Conservation (phyloP, 768 basidiomycete species). For the Calocera viscosa region DNA sequence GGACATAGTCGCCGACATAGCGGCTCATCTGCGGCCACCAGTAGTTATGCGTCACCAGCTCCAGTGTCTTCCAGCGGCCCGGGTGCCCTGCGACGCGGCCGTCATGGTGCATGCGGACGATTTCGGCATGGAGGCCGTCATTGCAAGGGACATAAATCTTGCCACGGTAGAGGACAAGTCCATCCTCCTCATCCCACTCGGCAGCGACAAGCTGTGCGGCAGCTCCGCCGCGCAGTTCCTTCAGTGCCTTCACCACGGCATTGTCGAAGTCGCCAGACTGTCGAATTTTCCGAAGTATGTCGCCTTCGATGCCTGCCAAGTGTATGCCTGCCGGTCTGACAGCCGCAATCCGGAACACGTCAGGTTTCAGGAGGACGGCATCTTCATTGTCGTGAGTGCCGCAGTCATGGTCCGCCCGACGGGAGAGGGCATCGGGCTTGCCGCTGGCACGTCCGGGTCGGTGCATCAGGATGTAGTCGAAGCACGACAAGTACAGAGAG, state of each 20-base stretch:
- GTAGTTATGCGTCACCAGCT: slow-evolving; percentile 20
- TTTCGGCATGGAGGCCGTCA: slow-evolving; percentile 13
- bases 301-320: background rate
- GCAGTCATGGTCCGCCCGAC: slow-evolving; percentile 10
- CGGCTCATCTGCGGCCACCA: slow-evolving; percentile 25
- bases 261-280: background rate
- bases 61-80: slow-evolving; percentile 21
- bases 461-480: background rate
- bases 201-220: background rate
- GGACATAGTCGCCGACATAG: slow-evolving; percentile 21
- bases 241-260: background rate
- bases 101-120: slow-evolving; percentile 23
- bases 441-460: slow-evolving; percentile 4
- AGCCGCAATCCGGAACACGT: background rate
- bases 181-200: background rate
- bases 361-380: background rate
- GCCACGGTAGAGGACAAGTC: background rate
- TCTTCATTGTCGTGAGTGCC: slow-evolving; percentile 9
- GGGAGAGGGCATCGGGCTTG: slow-evolving; percentile 13
- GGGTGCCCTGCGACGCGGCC: slow-evolving; percentile 23
- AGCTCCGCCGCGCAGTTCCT: background rate
- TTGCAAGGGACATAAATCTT: slow-evolving; percentile 22
- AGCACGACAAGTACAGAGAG: background rate
- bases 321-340: background rate
- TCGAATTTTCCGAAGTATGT: background rate